Percentiles rank a stretch among this genome's conserved stretches.
These are phyloP conservation scores for Botrytis galanthina DNA, from an alignment of 2,329 filamentous ascomycete species.

Conservation along the genomic window DNA sequence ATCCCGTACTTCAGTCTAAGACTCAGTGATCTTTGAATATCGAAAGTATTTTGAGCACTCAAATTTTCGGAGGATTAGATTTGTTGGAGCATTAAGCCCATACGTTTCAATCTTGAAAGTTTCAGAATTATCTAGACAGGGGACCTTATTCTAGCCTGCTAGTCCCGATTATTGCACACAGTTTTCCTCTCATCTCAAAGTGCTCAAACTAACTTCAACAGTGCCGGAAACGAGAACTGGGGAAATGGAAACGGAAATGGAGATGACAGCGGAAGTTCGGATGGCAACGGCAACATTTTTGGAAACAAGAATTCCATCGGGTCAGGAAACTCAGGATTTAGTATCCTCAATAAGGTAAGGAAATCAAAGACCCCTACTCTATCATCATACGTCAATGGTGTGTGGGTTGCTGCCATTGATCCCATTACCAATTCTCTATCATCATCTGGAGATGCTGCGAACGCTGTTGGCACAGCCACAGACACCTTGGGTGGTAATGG, in stretches of 20 bases:
- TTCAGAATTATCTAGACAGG: background rate
- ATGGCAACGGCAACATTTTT: background rate
- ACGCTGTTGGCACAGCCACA: background rate
- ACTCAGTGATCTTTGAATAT: background rate
- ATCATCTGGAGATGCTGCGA: background rate
- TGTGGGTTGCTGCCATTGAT: background rate
- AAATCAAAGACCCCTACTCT: background rate
- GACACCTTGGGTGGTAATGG: background rate
- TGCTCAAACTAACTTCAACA: background rate
- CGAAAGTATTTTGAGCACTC: background rate
- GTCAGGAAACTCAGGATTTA: background rate
- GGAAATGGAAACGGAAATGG: background rate
- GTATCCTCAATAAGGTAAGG: conserved; percentile 3
- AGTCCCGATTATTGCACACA: background rate
- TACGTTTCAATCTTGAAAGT: background rate
- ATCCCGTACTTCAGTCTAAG: background rate
- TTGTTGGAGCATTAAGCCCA: background rate
- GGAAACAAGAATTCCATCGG: background rate
- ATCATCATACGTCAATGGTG: conserved; percentile 8
- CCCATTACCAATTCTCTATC: background rate
- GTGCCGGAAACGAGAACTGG: background rate
- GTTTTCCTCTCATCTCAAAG: background rate
- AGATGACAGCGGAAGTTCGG: background rate
- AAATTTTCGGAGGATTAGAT: background rate
- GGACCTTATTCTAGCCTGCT: background rate